A percentile compares a stretch with the other conserved stretches of the same genome.
These are phyloP conservation scores for Saturnispora sanitii DNA, from an alignment of 805 yeast species.

Conservation along the genomic window DNA sequence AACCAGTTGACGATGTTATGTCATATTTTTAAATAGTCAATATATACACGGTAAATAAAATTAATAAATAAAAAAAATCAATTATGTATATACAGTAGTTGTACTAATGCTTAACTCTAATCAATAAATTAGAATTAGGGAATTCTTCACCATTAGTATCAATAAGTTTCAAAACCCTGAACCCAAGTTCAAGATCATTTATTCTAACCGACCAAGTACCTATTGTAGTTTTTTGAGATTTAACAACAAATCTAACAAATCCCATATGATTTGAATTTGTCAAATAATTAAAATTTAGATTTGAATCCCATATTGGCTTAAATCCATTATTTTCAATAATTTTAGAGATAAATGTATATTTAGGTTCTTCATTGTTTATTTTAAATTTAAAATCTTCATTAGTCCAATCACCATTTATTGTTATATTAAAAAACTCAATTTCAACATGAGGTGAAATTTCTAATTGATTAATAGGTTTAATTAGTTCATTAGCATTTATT, in stretches of 20 bases:
- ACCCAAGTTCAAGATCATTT: constrained; percentile 63
- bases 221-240: constrained; percentile 23
- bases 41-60: not conserved
- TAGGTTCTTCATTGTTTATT: constrained; percentile 1
- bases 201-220: constrained; percentile 59
- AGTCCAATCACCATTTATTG: constrained; percentile 6
- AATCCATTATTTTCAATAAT: constrained; percentile 62
- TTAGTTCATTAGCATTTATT: constrained; percentile 80
- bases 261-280: constrained; percentile 36
- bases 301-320: constrained; percentile 74
- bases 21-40: constrained; percentile 13
- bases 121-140: constrained; percentile 40
- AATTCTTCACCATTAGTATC: constrained; percentile 74
- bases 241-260: constrained; percentile 46
- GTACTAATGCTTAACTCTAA: constrained; percentile 19
- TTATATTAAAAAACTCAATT: constrained; percentile 47
- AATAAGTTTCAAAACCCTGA: constrained; percentile 67
- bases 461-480: constrained; percentile 46
- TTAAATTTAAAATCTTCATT: not conserved
- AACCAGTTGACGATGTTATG: constrained; percentile 25
- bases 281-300: constrained; percentile 32
- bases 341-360: constrained; percentile 22
- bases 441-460: constrained; percentile 52
- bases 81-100: not conserved
- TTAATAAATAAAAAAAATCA: not conserved